Evolutionary conservation across 306 rosid species (phyloP), one percentile per base, ranked within the genome.

Genomic region (Psophocarpus tetragonolobus): DNA sequence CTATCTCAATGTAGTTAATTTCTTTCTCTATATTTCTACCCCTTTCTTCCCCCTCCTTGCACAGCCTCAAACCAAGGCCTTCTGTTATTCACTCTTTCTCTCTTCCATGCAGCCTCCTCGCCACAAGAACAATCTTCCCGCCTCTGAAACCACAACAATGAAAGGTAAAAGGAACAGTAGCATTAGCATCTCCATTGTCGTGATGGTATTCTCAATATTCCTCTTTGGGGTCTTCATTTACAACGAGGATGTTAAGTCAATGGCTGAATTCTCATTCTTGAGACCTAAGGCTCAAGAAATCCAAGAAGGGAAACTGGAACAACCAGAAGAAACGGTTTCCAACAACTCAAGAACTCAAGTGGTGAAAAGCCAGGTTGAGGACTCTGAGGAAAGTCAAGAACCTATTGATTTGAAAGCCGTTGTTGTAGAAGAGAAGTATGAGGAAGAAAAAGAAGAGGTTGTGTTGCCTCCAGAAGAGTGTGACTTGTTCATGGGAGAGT

Each of bases 211-310:
- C 83, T 80, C 95, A 21, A 41, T 89, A 1, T 89, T 95, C 72
- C 87, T 95, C 53, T 83, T 95, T n/a, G 99, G 96, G 8, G 73
- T 85, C 15, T 92, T 95, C 89, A 92, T 95, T 86, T 92, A 91
- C 85, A 89, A 84, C 9, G 96, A 92, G 68, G 97, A 91, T 47
- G 87, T 92, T 0, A 95, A 87, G 64, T 89, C 97, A 33, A 87
- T 92, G 0, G 88, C 97, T 0, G 88, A 91, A n/a, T 89, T 91
- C 29, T 85, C 97, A 4, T 88, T 95, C 54, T 86, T 90, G 2
- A 68, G 70, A 62, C 84, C 84, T 3, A 86, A 87, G 80, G 64
- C 84, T 26, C 90, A 89, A 76, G 88, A 88, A 74, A 80, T 85
- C 66, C 92, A 70, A 66, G 85, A 83, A 76, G 69, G 21, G 32